Conservation (phyloP, 2,329 filamentous ascomycete genomes). For the Scedosporium boydii region DNA sequence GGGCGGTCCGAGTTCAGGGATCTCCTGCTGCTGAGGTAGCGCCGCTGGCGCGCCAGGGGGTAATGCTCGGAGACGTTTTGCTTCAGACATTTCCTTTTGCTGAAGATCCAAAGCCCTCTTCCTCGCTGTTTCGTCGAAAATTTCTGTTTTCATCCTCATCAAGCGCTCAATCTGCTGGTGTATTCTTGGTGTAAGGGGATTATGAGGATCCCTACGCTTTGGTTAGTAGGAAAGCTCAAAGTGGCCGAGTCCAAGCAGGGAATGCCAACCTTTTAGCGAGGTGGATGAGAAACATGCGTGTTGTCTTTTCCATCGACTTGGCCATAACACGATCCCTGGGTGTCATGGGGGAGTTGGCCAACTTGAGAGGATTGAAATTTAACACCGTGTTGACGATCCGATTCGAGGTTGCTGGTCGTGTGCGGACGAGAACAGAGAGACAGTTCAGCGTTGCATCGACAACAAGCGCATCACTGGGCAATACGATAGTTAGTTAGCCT, state of each 20-base stretch:
- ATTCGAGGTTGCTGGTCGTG: slow-evolving; percentile 68
- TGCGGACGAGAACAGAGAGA: slow-evolving; percentile 72
- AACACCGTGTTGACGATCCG: slow-evolving; percentile 80
- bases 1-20: slow-evolving; percentile 65
- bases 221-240: background rate
- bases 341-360: slow-evolving; percentile 67
- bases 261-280: slow-evolving; percentile 60
- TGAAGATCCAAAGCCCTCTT: slow-evolving; percentile 69
- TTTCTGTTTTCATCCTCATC: slow-evolving; percentile 66
- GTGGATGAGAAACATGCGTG: slow-evolving; percentile 73
- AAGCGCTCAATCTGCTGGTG: slow-evolving; percentile 80
- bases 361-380: slow-evolving; percentile 83
- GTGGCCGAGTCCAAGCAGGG: background rate
- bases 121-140: slow-evolving; percentile 67
- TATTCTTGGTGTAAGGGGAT: slow-evolving; percentile 66
- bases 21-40: slow-evolving; percentile 32
- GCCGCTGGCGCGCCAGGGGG: slow-evolving; percentile 25
- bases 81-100: slow-evolving; percentile 62
- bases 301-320: slow-evolving; percentile 92
- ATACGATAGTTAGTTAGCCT: slow-evolving; percentile 3
- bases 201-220: slow-evolving; percentile 60
- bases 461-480: slow-evolving; percentile 66
- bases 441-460: slow-evolving; percentile 89
- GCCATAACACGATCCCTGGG: slow-evolving; percentile 72
- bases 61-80: slow-evolving; percentile 70